A percentile compares a stretch with the other conserved stretches of the same genome.
phyloP scores from a whole-genome alignment of 139 green algal species.

The Zygnema circumcarinatum region DNA sequence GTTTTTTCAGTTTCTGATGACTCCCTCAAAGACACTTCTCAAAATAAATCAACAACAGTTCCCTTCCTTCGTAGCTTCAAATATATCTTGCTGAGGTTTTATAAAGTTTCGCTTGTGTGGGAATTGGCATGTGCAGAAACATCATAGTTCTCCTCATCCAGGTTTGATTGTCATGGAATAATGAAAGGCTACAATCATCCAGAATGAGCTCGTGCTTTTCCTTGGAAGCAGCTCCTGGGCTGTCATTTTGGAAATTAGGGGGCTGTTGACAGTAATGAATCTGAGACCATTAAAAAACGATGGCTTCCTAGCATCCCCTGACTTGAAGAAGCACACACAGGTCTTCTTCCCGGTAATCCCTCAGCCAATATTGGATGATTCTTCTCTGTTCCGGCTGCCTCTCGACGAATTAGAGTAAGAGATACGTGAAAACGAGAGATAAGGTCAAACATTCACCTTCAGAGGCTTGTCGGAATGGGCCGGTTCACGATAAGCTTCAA shows the following conservation, averaged over 20 bases:
- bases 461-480: neutral
- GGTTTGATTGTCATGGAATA: too few species aligned
- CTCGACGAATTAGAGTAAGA: neutral
- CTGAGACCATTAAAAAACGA: too few species aligned
- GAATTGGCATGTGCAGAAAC: neutral
- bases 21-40: too few species aligned
- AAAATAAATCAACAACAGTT: neutral
- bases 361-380: neutral
- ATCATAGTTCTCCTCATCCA: too few species aligned
- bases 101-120: neutral
- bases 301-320: too few species aligned
- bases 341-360: neutral
- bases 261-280: too few species aligned
- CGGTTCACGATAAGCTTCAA: neutral
- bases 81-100: neutral
- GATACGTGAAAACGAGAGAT: neutral
- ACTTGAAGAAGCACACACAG: too few species aligned
- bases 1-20: neutral
- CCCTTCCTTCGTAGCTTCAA: neutral
- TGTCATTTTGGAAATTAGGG: too few species aligned
- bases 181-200: too few species aligned
- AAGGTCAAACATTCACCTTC: constrained; percentile 9
- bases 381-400: too few species aligned
- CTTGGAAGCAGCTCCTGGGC: too few species aligned
- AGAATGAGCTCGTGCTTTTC: too few species aligned